Percentiles rank a stretch among this genome's conserved stretches.
These are phyloP conservation scores for Curvularia sp. DNA, from an alignment of 2,329 filamentous ascomycete species.

Conservation along the genomic window DNA sequence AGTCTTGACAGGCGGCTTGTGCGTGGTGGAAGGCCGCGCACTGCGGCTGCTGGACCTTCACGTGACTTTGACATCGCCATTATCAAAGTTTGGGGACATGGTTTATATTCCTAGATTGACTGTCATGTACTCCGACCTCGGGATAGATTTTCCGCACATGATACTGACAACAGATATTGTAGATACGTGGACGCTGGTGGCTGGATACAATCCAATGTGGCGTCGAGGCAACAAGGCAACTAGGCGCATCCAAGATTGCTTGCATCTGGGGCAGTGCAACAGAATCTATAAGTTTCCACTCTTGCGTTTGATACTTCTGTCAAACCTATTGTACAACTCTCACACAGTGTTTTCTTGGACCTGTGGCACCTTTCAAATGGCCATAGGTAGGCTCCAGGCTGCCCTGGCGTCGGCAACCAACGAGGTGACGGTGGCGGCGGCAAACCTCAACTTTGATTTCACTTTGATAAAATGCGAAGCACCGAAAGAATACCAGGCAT, in stretches of 20 bases:
- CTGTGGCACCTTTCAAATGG: not conserved
- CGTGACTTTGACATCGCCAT: not conserved
- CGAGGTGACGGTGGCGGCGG: slow-evolving; percentile 22
- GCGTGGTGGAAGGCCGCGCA: not conserved
- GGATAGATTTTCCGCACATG: not conserved
- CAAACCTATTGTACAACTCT: not conserved
- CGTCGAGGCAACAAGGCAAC: not conserved
- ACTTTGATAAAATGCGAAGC: slow-evolving; percentile 52
- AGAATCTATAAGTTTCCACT: not conserved
- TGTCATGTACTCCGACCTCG: no score
- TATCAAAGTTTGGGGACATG: not conserved
- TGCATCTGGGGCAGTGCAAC: not conserved
- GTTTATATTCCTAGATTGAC: no score
- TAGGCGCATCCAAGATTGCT: not conserved
- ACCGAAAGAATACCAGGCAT: slow-evolving; percentile 45
- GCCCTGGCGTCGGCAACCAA: slow-evolving; percentile 12
- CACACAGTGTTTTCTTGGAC: not conserved
- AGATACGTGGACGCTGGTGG: not conserved
- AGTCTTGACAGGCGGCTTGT: not conserved
- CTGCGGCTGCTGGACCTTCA: not conserved
- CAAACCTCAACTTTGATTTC: slow-evolving; percentile 54
- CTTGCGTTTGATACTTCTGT: no score
- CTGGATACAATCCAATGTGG: not conserved
- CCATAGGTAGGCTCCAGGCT: slow-evolving; percentile 3
- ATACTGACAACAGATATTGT: not conserved